Percentiles rank a stretch among this genome's conserved stretches.
These are phyloP conservation scores for Priceomyces castillae DNA, from an alignment of 805 yeast species.

Conservation along the genomic window DNA sequence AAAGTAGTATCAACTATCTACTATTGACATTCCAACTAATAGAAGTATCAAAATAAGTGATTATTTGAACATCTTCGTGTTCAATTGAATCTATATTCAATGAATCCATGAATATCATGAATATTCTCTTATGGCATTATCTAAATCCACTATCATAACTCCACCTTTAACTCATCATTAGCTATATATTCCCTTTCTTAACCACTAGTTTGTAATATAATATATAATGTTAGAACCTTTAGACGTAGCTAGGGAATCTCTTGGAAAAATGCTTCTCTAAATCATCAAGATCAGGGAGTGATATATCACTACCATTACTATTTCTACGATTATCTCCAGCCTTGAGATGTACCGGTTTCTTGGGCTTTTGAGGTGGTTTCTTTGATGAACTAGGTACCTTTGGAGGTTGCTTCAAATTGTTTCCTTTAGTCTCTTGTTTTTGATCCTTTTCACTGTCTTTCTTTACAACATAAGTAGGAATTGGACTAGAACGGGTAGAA, in stretches of 20 bases:
- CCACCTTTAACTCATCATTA: too few relatives aligned
- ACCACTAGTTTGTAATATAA: too few relatives aligned
- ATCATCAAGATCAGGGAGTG: constrained; percentile 55
- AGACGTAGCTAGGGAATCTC: constrained; percentile 61
- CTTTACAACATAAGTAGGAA: background rate
- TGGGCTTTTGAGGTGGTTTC: constrained; percentile 55
- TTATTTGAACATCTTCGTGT: too few relatives aligned
- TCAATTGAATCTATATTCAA: too few relatives aligned
- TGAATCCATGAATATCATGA: too few relatives aligned
- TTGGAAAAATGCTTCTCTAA: constrained; percentile 56
- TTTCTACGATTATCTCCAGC: constrained; percentile 28
- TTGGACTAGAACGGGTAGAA: constrained; percentile 1
- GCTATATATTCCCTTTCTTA: too few relatives aligned
- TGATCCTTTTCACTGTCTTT: background rate
- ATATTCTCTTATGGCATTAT: too few relatives aligned
- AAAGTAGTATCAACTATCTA: too few relatives aligned
- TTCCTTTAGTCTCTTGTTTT: background rate
- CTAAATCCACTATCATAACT: too few relatives aligned
- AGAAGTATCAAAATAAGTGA: too few relatives aligned
- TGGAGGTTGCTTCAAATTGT: too few relatives aligned
- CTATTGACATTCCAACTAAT: too few relatives aligned
- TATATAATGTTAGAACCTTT: constrained; percentile 3
- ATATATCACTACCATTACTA: constrained; percentile 40
- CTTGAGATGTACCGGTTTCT: constrained; percentile 56
- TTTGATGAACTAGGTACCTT: background rate